phyloP scores from a whole-genome alignment of 179 eudicot species.

The Corrigiola litoralis region DNA sequence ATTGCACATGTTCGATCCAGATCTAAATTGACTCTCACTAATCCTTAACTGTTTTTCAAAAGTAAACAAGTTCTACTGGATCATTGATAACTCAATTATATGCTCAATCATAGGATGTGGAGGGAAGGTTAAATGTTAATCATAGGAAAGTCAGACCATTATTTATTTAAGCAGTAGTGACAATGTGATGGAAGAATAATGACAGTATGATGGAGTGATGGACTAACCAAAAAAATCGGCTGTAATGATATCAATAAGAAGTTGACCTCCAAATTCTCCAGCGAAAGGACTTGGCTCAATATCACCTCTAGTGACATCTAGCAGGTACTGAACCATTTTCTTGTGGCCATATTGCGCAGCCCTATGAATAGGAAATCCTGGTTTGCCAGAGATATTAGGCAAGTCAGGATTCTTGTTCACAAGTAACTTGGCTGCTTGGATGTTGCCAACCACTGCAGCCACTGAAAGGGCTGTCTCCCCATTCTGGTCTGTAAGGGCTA shows the following conservation, averaged over 20 bases:
- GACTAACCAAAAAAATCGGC: conserved; percentile 30
- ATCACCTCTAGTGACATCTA: conserved; percentile 20
- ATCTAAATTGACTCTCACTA: no score
- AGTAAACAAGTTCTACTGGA: no score
- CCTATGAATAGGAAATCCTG: conserved; percentile 15
- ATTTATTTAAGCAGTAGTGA: no score
- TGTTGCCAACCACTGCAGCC: conserved; percentile 29
- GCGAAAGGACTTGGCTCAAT: conserved; percentile 23
- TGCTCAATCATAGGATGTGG: no score
- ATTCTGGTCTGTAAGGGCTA: conserved; percentile 24
- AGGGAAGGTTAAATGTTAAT: no score
- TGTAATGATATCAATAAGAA: conserved; percentile 1
- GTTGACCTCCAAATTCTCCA: conserved; percentile 23
- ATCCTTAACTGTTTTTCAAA: no score
- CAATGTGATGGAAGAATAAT: neutral
- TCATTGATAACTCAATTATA: no score
- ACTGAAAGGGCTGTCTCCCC: conserved; percentile 31
- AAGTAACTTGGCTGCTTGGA: conserved; percentile 24
- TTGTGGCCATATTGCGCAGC: conserved; percentile 21
- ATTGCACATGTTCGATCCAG: no score
- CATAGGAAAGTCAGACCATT: no score
- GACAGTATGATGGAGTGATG: neutral
- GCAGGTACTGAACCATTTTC: conserved; percentile 18
- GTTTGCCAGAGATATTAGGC: conserved; percentile 16
- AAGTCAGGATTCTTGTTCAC: conserved; percentile 33